These are phyloP conservation scores for Bruguiera sexangula DNA, from an alignment of 345 rosid genomes.

Conservation along the genomic window DNA sequence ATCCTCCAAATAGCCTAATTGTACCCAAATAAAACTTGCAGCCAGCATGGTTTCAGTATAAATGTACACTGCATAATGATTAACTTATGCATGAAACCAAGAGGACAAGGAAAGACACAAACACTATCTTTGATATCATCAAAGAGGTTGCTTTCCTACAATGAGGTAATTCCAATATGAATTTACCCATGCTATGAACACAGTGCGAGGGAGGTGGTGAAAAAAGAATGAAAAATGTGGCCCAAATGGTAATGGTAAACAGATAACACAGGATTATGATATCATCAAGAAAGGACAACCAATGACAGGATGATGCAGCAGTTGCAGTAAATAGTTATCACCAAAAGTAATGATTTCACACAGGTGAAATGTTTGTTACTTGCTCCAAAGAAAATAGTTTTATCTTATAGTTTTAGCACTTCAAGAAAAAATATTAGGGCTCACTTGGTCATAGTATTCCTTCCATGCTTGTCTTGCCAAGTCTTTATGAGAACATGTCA, in stretches of 20 bases:
- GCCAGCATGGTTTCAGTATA: background rate
- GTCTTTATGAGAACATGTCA: no score
- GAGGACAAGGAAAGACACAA: background rate
- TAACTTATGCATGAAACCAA: background rate
- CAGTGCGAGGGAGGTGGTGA: background rate
- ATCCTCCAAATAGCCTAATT: background rate
- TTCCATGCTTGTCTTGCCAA: no score
- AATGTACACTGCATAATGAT: background rate
- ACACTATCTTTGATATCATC: background rate
- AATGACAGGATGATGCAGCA: background rate
- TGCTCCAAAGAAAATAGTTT: background rate
- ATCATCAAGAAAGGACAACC: background rate
- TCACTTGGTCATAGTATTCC: no score
- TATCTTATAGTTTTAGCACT: no score
- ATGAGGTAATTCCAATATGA: background rate
- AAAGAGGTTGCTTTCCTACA: background rate
- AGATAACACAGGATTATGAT: slow-evolving; percentile 9
- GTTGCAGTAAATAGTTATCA: background rate
- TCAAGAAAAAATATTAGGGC: no score
- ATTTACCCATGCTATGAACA: background rate
- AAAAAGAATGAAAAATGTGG: background rate
- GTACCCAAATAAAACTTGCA: background rate
- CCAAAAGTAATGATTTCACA: background rate
- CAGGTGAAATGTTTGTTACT: background rate
- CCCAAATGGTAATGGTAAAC: background rate